These are phyloP conservation scores for Clonostachys byssicola DNA, from an alignment of 2,329 filamentous ascomycete species.

Conservation along the genomic window DNA sequence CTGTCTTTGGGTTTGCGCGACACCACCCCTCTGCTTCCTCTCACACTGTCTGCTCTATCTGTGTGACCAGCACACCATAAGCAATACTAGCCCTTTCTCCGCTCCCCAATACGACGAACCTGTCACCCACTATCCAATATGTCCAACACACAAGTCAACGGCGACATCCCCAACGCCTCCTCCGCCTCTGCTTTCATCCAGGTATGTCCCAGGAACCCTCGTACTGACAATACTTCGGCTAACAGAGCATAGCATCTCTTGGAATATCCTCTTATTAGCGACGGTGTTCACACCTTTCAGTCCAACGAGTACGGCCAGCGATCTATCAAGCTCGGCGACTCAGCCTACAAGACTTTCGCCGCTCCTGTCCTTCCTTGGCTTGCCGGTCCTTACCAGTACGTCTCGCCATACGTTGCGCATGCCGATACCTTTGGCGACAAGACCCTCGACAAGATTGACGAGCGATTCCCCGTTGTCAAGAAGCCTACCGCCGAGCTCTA, in stretches of 20 bases:
- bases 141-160: slow-evolving; percentile 40
- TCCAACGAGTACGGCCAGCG: slow-evolving; percentile 78
- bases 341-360: slow-evolving; percentile 72
- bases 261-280: slow-evolving; percentile 79
- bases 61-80: not conserved
- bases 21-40: too few relatives aligned
- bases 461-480: slow-evolving; percentile 68
- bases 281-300: slow-evolving; percentile 75
- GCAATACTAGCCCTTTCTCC: not conserved
- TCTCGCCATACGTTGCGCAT: slow-evolving; percentile 79
- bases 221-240: not conserved
- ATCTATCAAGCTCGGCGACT: slow-evolving; percentile 71
- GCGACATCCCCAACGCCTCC: slow-evolving; percentile 38
- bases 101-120: not conserved
- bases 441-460: slow-evolving; percentile 65
- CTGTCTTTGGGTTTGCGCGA: not conserved
- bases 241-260: slow-evolving; percentile 63
- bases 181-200: slow-evolving; percentile 44
- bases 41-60: too few relatives aligned
- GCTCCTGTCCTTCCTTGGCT: slow-evolving; percentile 71
- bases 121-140: not conserved
- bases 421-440: slow-evolving; percentile 74
- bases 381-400: slow-evolving; percentile 72
- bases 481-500: slow-evolving; percentile 70
- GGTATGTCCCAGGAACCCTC: slow-evolving; percentile 22